Evolutionary conservation across 2,329 filamentous ascomycete species (phyloP), one percentile per base, ranked within the genome.

Genomic region (Drechslerella stenobrocha): DNA sequence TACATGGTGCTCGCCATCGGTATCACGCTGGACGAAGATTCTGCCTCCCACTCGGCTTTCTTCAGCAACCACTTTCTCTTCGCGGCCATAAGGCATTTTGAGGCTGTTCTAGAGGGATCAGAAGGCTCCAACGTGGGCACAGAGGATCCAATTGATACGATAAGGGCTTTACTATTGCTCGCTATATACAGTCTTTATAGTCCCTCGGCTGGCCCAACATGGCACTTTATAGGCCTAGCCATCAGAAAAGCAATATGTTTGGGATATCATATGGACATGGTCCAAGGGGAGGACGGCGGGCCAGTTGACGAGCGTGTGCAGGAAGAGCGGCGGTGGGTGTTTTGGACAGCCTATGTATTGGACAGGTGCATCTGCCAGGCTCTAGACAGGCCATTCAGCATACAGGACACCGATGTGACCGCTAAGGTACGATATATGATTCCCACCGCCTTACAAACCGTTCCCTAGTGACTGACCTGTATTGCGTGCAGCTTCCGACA

Each of bases 1-100:
- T 69, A 69, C 52, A 69, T 69, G 64, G 64, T 69, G 20, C 46
- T 69, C 2, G 64, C 64, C 2, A 69, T 69, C 11, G 64, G 64
- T 3, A 69, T 69, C 11, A 69, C 64, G 22, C 56, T 69, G 0
- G 58, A 69, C 24, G 64, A 69, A 32, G 64, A 69, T 22, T 69
- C 64, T 9, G 64, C 64, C 3, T 63, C 64, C 20, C 64, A 69
- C 18, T 51, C 51, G 8, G 56, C 63, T 1, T 69, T 69, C 37
- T 69, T 69, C 32, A 63, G 57, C 20, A 69, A 69, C 15, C 64
- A 69, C 18, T 69, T 69, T 23, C 57, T 69, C 2, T 69, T 69
- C n/a, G 64, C 64, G 2, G 64, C 64, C 4, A 69, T 69, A 9
- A n/a, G 64, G 6, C 64, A 69, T 45, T 69, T 69, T 22, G 64